Evolutionary conservation across 805 yeast genomes (phyloP).

Genomic region (Starmerella geochares): DNA sequence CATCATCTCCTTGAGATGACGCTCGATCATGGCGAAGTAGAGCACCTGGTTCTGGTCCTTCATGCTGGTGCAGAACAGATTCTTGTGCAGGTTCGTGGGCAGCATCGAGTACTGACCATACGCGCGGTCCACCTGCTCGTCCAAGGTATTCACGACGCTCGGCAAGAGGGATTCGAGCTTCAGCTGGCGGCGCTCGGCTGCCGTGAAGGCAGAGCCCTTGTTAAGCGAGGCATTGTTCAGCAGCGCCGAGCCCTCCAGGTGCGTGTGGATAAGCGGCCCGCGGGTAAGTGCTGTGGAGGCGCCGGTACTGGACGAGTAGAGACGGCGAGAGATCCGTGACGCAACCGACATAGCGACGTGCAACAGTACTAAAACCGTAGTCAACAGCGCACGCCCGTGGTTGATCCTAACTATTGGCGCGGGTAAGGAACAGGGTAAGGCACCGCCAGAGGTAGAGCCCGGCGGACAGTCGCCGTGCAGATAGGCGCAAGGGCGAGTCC

Average conservation of each 20-base stretch:
- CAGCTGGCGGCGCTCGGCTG: slow-evolving; percentile 73
- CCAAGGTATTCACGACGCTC: slow-evolving; percentile 65
- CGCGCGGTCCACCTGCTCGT: slow-evolving; percentile 86
- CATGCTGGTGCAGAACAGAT: slow-evolving; percentile 85
- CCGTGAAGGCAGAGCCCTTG: slow-evolving; percentile 86
- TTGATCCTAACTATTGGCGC: neutral
- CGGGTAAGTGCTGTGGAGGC: slow-evolving; percentile 5
- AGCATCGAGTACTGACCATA: slow-evolving; percentile 69
- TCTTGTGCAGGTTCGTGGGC: slow-evolving; percentile 76
- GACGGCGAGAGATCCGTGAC: neutral
- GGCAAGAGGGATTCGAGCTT: slow-evolving; percentile 76
- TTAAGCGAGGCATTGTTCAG: slow-evolving; percentile 83
- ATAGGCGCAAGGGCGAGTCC: neutral
- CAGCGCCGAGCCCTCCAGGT: slow-evolving; percentile 50
- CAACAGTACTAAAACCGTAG: no score
- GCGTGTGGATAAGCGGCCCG: slow-evolving; percentile 1
- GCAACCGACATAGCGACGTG: neutral
- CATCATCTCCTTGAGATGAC: slow-evolving; percentile 66
- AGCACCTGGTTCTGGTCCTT: slow-evolving; percentile 83
- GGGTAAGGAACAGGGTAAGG: neutral
- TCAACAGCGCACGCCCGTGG: no score
- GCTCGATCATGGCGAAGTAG: slow-evolving; percentile 74
- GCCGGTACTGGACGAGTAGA: slow-evolving; percentile 1
- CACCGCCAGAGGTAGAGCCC: neutral
- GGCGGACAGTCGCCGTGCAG: neutral